Percentiles rank a stretch among this genome's conserved stretches.
phyloP scores from a whole-genome alignment of 805 yeast genomes.

The Tanozyma kutaoensis region DNA sequence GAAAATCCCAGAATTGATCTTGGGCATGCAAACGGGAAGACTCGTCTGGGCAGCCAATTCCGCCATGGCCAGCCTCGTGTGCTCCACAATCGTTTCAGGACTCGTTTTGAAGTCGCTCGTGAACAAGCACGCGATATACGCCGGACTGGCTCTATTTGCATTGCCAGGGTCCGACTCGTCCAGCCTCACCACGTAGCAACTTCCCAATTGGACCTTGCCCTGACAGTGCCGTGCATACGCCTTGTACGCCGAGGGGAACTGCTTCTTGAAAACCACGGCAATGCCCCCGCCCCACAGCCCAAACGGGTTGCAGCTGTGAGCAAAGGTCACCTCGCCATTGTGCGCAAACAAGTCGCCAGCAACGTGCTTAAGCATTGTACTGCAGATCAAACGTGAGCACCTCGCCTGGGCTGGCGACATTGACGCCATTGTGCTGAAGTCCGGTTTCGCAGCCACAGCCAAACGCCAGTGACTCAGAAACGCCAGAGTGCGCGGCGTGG shows the following conservation, averaged over 20 bases:
- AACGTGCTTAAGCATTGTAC: slow-evolving; percentile 30
- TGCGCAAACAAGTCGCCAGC: slow-evolving; percentile 45
- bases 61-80: slow-evolving; percentile 37
- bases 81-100: slow-evolving; percentile 33
- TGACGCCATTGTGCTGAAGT: slow-evolving; percentile 4
- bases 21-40: slow-evolving; percentile 46
- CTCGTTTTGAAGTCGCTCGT: slow-evolving; percentile 38
- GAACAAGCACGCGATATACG: slow-evolving; percentile 55
- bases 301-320: slow-evolving; percentile 69
- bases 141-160: slow-evolving; percentile 8
- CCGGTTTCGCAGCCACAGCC: slow-evolving; percentile 9
- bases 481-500: slow-evolving; percentile 1
- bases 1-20: slow-evolving; percentile 71
- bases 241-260: slow-evolving; percentile 45
- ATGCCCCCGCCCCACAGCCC: slow-evolving; percentile 86
- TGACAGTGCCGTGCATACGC: slow-evolving; percentile 33
- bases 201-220: slow-evolving; percentile 30
- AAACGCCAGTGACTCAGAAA: slow-evolving; percentile 4
- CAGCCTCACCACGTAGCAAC: slow-evolving; percentile 31
- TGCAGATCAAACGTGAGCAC: slow-evolving; percentile 2
- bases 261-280: slow-evolving; percentile 40
- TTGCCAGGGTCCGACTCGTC: slow-evolving; percentile 16
- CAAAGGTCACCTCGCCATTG: slow-evolving; percentile 28
- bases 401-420: slow-evolving; percentile 7
- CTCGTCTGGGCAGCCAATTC: slow-evolving; percentile 30